Conservation (phyloP, 805 yeast genomes). For the Aciculoconidium aculeatum region DNA sequence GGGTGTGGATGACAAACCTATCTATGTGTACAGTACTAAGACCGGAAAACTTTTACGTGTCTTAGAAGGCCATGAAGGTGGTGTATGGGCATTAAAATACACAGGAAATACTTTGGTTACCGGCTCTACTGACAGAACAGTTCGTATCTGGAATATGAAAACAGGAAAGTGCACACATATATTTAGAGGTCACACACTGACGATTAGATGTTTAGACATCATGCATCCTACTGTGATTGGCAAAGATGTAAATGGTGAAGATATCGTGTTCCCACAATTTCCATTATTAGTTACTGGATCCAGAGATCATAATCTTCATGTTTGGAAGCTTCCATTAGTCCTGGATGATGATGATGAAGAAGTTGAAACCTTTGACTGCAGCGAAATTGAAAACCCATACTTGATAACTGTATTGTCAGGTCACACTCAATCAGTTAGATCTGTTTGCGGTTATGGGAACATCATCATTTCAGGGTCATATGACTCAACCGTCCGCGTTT, state of each 20-base stretch:
- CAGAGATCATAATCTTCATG: conserved; percentile 40
- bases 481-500: conserved; percentile 83
- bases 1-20: conserved; percentile 83
- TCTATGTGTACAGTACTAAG: conserved; percentile 72
- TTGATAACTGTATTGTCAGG: conserved; percentile 63
- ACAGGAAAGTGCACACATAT: conserved; percentile 87
- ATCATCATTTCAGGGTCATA: conserved; percentile 85
- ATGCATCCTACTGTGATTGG: conserved; percentile 63
- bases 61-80: conserved; percentile 89
- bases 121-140: conserved; percentile 92
- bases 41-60: conserved; percentile 61
- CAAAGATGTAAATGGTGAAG: conserved; percentile 51
- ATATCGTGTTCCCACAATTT: conserved; percentile 49
- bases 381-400: conserved; percentile 49
- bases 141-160: conserved; percentile 86
- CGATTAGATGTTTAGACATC: conserved; percentile 87
- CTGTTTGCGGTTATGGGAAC: conserved; percentile 82
- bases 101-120: conserved; percentile 78
- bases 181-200: conserved; percentile 86
- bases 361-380: conserved; percentile 21
- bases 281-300: conserved; percentile 59
- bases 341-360: conserved; percentile 29
- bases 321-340: conserved; percentile 52
- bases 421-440: conserved; percentile 67
- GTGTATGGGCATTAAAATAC: conserved; percentile 97